Evolutionary conservation across 371 early-diverging fungal species (phyloP), one percentile per base, ranked within the genome.

Genomic region (Haplosporangium sp.): DNA sequence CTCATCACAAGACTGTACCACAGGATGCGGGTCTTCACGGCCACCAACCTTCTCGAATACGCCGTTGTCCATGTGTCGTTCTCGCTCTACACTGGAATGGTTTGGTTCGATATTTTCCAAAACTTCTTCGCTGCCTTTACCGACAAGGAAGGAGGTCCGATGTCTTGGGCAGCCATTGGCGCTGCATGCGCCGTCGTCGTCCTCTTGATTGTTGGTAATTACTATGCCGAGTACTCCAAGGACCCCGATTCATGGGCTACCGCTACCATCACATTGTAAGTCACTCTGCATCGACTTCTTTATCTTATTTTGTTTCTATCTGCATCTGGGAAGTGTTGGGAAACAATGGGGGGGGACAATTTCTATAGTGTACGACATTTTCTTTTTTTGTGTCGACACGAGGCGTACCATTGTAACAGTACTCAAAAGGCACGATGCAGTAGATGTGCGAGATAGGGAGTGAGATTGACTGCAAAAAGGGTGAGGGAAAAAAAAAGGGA

Each of bases 71-170:
- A 77, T 23, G 58, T 77, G 21, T 58, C 71, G 36, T 77, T 77
- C 64, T 77, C 77, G 20, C 42, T 77, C 48, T 77, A 77, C 64
- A 59, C 64, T 7, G 71, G 71, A 37, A 55, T 77, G 47, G 72
- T 67, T 16, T 77, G 72, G 77, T 60, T 77, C 18, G 77, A 77
- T 56, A 67, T 71, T 55, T 64, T 71, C 55, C 77, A 77, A 14
- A 77, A 77, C 72, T 71, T 77, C 58, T 77, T 77, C 57, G 68
- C 77, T 3, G 77, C 77, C 23, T 77, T 77, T 55, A 77, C 77
- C 6, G 40, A 40, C 46, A 64, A 59, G 56, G 64, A 64, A 3
- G 69, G 64, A 5, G 67, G 71, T 29, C 71, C 77, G 8, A 48
- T 21, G 8, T 67, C 72, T 8, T 64, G 58, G 71, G 52, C 71